These are phyloP conservation scores for Limonium bicolor DNA, from an alignment of 148 eudicot species.

Conservation along the genomic window DNA sequence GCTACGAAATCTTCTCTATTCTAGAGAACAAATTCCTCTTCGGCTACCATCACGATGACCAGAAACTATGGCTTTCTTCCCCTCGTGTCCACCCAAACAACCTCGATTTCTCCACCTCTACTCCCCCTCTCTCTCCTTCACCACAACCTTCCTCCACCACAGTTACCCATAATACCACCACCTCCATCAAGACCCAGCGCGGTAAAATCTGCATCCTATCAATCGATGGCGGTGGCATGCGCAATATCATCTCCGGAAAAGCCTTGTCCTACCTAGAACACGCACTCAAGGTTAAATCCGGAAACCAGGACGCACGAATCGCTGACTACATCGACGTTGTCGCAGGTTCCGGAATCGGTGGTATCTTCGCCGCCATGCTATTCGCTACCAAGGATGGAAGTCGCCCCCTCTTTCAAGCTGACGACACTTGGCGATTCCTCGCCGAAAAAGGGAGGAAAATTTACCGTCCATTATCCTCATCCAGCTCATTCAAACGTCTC, in stretches of 20 bases:
- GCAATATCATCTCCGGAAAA: slow-evolving; percentile 58
- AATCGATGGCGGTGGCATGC: slow-evolving; percentile 83
- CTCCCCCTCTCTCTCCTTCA: background rate
- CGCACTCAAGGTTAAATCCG: slow-evolving; percentile 47
- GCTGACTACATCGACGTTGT: slow-evolving; percentile 84
- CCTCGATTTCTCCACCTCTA: slow-evolving; percentile 5
- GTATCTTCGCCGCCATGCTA: slow-evolving; percentile 71
- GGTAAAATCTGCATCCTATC: slow-evolving; percentile 73
- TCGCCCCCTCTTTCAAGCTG: slow-evolving; percentile 57
- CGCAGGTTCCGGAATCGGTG: slow-evolving; percentile 76
- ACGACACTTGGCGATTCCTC: slow-evolving; percentile 76
- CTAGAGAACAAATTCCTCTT: slow-evolving; percentile 73
- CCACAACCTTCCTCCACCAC: background rate
- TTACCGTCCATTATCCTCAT: slow-evolving; percentile 16
- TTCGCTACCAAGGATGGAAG: slow-evolving; percentile 33
- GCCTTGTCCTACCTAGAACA: slow-evolving; percentile 55
- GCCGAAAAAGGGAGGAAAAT: slow-evolving; percentile 48
- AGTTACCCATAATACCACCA: slow-evolving; percentile 12
- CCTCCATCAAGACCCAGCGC: slow-evolving; percentile 50
- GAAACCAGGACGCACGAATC: slow-evolving; percentile 56
- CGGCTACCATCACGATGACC: slow-evolving; percentile 78
- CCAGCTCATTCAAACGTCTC: slow-evolving; percentile 16
- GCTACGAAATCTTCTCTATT: slow-evolving; percentile 87
- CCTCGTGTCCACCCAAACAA: slow-evolving; percentile 13
- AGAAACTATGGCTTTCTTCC: slow-evolving; percentile 41